Evolutionary conservation across 495 filamentous ascomycete species (phyloP).

Genomic region (Penicillium ochrochloron): DNA sequence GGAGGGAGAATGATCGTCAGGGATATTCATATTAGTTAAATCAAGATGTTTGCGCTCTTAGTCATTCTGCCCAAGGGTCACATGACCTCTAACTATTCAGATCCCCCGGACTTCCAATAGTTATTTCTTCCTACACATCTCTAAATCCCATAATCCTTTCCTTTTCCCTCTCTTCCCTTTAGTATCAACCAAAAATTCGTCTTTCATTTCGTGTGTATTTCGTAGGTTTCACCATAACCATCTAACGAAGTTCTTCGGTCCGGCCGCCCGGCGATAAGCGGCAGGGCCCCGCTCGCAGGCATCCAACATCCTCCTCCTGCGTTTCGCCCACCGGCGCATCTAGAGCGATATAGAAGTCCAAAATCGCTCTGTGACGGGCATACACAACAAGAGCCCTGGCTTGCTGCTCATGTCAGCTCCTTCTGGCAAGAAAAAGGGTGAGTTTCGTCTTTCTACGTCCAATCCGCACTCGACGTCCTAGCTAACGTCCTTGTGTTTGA

Average conservation of each 20-base stretch:
- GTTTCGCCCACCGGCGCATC: neutral
- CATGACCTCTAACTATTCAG: no score
- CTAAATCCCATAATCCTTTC: no score
- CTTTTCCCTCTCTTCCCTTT: no score
- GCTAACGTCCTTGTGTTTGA: neutral
- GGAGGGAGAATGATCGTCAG: neutral
- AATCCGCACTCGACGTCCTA: neutral
- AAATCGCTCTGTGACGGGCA: neutral
- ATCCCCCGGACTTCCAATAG: no score
- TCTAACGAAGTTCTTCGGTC: neutral
- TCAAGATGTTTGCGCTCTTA: no score
- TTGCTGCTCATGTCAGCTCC: constrained; percentile 8
- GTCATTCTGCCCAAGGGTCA: no score
- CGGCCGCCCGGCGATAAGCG: neutral
- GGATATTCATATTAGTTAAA: neutral
- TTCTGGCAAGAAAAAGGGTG: constrained; percentile 5
- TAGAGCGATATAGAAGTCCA: neutral
- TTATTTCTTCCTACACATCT: no score
- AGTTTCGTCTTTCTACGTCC: neutral
- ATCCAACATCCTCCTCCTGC: neutral
- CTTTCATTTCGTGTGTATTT: neutral
- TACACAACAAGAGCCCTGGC: neutral
- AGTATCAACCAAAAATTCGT: no score
- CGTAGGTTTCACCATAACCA: no score
- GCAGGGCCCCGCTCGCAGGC: neutral